These are phyloP conservation scores for Fraxinus greggii DNA, from an alignment of 305 asterid genomes.

Conservation along the genomic window DNA sequence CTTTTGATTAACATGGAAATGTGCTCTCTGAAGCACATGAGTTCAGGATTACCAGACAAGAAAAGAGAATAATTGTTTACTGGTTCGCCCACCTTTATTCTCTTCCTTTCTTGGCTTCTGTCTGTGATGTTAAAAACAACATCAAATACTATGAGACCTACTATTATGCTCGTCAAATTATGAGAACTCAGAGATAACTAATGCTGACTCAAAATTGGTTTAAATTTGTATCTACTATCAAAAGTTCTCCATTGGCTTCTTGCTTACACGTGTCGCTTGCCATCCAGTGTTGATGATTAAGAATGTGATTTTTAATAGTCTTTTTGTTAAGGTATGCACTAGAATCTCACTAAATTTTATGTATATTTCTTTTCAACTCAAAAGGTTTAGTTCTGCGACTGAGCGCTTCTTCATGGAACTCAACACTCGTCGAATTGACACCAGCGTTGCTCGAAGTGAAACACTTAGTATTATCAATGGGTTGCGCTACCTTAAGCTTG, in stretches of 20 bases:
- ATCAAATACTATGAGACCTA: constrained; percentile 2
- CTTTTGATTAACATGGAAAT: constrained; percentile 4
- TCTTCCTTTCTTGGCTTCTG: neutral
- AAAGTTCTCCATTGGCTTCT: constrained; percentile 11
- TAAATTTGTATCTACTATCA: constrained; percentile 13
- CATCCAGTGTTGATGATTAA: constrained; percentile 15
- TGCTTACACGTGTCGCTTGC: constrained; percentile 3
- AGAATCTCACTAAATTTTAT: constrained; percentile 25
- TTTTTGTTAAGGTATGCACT: constrained; percentile 17
- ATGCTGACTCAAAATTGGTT: neutral
- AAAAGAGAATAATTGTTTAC: neutral
- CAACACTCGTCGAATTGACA: constrained; percentile 92
- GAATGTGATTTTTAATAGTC: constrained; percentile 20
- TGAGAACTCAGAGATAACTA: constrained; percentile 2
- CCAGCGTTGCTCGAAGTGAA: constrained; percentile 91
- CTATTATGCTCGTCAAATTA: constrained; percentile 6
- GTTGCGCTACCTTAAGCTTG: constrained; percentile 98
- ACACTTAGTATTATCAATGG: constrained; percentile 94
- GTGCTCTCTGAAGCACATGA: neutral
- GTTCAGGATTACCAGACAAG: constrained; percentile 14
- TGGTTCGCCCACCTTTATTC: neutral
- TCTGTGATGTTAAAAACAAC: constrained; percentile 15
- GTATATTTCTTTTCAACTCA: constrained; percentile 28
- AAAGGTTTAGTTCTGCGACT: constrained; percentile 98
- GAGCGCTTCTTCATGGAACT: constrained; percentile 99